Conservation (phyloP, 2,329 filamentous ascomycete species). For the Ascochyta fabae region DNA sequence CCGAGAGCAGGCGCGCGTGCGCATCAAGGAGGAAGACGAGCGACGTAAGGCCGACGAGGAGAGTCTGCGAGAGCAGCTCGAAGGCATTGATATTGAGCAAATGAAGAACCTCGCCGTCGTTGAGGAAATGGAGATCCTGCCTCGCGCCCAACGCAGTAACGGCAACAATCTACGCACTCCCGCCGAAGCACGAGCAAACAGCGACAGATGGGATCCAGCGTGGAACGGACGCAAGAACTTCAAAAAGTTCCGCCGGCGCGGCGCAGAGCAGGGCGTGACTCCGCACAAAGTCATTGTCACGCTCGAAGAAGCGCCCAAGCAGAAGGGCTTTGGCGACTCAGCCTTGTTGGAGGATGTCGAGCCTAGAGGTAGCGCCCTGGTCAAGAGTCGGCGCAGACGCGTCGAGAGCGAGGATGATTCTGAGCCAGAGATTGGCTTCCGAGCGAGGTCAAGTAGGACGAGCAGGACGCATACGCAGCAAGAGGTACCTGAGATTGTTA, state of each 20-base stretch:
- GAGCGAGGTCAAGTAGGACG: slow-evolving; percentile 3
- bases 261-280: slow-evolving; percentile 47
- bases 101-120: slow-evolving; percentile 78
- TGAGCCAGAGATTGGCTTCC: slow-evolving; percentile 40
- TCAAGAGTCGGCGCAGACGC: background rate
- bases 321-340: slow-evolving; percentile 75
- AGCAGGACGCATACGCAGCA: slow-evolving; percentile 17
- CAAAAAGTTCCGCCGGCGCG: slow-evolving; percentile 76
- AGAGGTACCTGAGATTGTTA: slow-evolving; percentile 28
- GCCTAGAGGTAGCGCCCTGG: slow-evolving; percentile 5
- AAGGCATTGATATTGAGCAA: slow-evolving; percentile 72
- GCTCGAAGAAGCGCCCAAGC: slow-evolving; percentile 70
- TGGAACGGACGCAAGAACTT: slow-evolving; percentile 98
- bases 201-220: slow-evolving; percentile 78
- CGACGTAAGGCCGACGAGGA: slow-evolving; percentile 68
- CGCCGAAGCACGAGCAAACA: slow-evolving; percentile 41
- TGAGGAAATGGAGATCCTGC: slow-evolving; percentile 73
- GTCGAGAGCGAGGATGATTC: slow-evolving; percentile 27
- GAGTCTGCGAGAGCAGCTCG: slow-evolving; percentile 61
- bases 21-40: slow-evolving; percentile 60
- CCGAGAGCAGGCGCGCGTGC: slow-evolving; percentile 53
- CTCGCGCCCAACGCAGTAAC: slow-evolving; percentile 19
- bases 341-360: slow-evolving; percentile 68
- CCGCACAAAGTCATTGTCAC: slow-evolving; percentile 69
- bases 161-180: slow-evolving; percentile 7